Conservation (phyloP, 2,329 filamentous ascomycete species). For the Xylariomycetidae sp. region DNA sequence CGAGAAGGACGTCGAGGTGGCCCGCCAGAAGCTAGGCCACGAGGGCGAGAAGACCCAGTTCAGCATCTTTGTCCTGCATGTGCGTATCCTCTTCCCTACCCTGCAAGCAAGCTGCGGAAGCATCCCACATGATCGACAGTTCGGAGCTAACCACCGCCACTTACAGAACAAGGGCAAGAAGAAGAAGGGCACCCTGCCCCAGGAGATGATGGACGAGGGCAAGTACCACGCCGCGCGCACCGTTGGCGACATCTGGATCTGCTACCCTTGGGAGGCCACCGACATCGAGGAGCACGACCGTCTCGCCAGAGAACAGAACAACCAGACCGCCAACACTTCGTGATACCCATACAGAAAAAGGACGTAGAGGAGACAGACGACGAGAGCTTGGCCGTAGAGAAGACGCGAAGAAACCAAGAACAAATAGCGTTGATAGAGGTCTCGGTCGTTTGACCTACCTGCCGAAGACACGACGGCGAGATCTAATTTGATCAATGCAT, state of each 20-base stretch:
- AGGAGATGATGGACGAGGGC: slow-evolving; percentile 65
- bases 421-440: too few relatives aligned
- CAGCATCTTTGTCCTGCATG: slow-evolving; percentile 91
- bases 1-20: slow-evolving; percentile 82
- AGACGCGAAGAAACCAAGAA: too few relatives aligned
- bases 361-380: too few relatives aligned
- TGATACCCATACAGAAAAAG: too few relatives aligned
- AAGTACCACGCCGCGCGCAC: slow-evolving; percentile 83
- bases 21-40: slow-evolving; percentile 65
- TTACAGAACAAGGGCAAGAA: slow-evolving; percentile 87
- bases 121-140: too few relatives aligned
- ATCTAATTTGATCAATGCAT: too few relatives aligned
- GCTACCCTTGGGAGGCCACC: slow-evolving; percentile 95
- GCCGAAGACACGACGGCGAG: too few relatives aligned
- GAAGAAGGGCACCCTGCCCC: slow-evolving; percentile 84
- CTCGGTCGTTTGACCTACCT: too few relatives aligned
- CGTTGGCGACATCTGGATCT: slow-evolving; percentile 94
- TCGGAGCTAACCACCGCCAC: slow-evolving; percentile 1
- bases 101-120: not conserved
- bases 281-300: slow-evolving; percentile 91
- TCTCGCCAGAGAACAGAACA: slow-evolving; percentile 47
- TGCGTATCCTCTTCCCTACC: slow-evolving; percentile 36
- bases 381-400: too few relatives aligned
- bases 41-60: slow-evolving; percentile 75
- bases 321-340: slow-evolving; percentile 20